Percentiles rank a stretch among this genome's conserved stretches.
phyloP scores from a whole-genome alignment of 2,329 filamentous ascomycete species.

The Teratosphaeria zuluensis region DNA sequence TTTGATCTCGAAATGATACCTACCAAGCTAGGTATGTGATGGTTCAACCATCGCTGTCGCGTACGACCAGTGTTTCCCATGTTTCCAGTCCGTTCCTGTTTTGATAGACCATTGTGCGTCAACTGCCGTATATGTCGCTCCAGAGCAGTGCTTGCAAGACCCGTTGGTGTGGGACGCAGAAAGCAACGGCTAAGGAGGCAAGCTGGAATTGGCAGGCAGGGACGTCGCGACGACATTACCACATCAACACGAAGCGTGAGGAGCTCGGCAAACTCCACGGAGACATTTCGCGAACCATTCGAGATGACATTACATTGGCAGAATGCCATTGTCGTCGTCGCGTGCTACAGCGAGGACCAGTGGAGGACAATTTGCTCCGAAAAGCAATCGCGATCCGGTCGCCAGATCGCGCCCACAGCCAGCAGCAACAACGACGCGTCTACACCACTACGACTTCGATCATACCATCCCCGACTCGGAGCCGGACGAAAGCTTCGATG shows the following conservation, averaged over 20 bases:
- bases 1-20: neutral
- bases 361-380: conserved; percentile 1
- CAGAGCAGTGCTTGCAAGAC: neutral
- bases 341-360: conserved; percentile 1
- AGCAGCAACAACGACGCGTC: neutral
- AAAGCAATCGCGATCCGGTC: neutral
- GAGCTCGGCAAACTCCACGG: neutral
- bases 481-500: conserved; percentile 2
- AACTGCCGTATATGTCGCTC: neutral
- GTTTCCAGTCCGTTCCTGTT: too few species aligned
- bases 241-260: neutral
- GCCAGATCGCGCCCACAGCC: conserved; percentile 2
- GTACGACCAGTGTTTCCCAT: neutral
- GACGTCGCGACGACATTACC: neutral
- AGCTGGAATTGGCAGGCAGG: neutral
- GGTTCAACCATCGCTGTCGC: neutral
- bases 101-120: neutral
- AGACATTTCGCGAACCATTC: neutral
- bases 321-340: conserved; percentile 6
- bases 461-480: conserved; percentile 1
- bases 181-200: neutral
- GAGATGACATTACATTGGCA: neutral
- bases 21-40: too few species aligned
- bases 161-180: neutral
- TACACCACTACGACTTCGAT: conserved; percentile 2